Evolutionary conservation across 148 eudicot species (phyloP).

Genomic region (Drosera capensis): DNA sequence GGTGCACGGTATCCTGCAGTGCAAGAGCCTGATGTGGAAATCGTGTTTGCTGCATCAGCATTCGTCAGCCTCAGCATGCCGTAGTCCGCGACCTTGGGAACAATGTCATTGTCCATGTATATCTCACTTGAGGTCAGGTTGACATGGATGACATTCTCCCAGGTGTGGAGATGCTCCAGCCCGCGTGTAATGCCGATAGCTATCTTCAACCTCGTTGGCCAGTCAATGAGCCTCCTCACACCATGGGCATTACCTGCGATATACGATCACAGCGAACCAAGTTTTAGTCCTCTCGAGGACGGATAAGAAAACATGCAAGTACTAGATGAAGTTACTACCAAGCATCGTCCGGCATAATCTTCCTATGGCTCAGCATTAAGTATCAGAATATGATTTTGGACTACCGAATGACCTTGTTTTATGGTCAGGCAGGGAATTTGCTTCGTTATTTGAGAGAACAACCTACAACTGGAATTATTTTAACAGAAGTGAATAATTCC

Average conservation of each 20-base stretch:
- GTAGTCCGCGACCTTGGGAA: slow-evolving; percentile 46
- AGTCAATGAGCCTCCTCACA: slow-evolving; percentile 39
- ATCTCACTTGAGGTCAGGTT: slow-evolving; percentile 77
- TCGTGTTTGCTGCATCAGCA: slow-evolving; percentile 54
- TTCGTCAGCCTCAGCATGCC: slow-evolving; percentile 75
- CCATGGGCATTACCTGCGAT: slow-evolving; percentile 29
- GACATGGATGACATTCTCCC: slow-evolving; percentile 57
- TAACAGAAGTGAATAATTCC: no score
- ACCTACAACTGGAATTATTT: no score
- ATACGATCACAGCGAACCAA: not conserved
- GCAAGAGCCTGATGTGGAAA: slow-evolving; percentile 83
- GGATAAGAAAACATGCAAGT: no score
- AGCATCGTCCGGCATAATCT: no score
- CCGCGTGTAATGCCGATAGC: slow-evolving; percentile 54
- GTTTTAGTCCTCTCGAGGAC: not conserved
- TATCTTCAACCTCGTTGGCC: slow-evolving; percentile 68
- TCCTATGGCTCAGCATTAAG: no score
- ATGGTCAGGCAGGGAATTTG: no score
- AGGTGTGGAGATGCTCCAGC: slow-evolving; percentile 53
- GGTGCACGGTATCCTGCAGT: slow-evolving; percentile 78
- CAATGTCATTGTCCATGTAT: slow-evolving; percentile 45
- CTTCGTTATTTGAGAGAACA: no score
- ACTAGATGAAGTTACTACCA: not conserved
- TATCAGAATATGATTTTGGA: no score
- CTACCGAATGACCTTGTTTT: no score